Evolutionary conservation across 768 basidiomycete genomes (phyloP).

Genomic region (Cantharellus anzutake): DNA sequence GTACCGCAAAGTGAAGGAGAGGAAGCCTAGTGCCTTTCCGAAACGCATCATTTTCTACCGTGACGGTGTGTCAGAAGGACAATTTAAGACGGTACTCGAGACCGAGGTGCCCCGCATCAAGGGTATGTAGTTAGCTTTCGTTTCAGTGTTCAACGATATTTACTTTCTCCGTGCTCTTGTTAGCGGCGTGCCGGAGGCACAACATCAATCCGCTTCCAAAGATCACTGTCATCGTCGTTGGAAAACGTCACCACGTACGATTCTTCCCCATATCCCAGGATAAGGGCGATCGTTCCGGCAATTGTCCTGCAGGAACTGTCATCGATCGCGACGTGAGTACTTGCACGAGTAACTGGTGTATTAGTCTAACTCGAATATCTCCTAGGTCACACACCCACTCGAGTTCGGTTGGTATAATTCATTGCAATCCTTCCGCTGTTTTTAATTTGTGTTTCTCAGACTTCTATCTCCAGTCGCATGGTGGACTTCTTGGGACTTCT

Average conservation of each 20-base stretch:
- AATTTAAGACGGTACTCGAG: conserved; percentile 5
- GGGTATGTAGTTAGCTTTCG: neutral
- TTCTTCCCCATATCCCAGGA: conserved; percentile 7
- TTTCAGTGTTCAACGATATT: neutral
- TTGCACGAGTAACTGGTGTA: neutral
- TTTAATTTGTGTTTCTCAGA: neutral
- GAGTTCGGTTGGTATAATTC: conserved; percentile 2
- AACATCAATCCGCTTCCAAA: conserved; percentile 3
- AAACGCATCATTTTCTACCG: conserved; percentile 6
- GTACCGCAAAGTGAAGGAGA: conserved; percentile 3
- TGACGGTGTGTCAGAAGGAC: conserved; percentile 9
- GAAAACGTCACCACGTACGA: conserved; percentile 7
- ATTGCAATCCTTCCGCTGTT: neutral
- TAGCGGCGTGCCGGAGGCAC: conserved; percentile 1
- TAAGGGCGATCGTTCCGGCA: neutral
- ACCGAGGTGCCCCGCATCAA: conserved; percentile 2
- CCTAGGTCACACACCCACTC: neutral
- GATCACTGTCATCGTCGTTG: conserved; percentile 9
- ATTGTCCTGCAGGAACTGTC: conserved; percentile 7
- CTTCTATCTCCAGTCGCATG: conserved; percentile 6
- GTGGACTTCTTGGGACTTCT: conserved; percentile 46
- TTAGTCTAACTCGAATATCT: neutral
- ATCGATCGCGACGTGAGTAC: neutral
- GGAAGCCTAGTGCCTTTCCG: neutral
- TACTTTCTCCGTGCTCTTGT: neutral